Percentiles rank a stretch among this genome's conserved stretches.
Conservation (phyloP, 2,329 filamentous ascomycete species). For the Colletotrichum chrysophilum region DNA sequence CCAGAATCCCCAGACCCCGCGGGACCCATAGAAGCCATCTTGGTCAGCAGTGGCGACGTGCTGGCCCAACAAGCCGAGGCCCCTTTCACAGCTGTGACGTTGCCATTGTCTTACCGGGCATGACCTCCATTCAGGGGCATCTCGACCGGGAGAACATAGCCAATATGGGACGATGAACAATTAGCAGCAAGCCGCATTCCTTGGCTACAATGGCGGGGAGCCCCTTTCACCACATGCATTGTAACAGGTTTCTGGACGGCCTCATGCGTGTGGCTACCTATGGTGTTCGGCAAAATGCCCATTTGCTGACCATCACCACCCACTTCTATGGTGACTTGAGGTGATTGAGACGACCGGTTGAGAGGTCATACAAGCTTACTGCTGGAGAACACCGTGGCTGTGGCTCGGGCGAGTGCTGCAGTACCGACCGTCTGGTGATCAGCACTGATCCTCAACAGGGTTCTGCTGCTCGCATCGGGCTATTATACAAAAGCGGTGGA, state of each 20-base stretch:
- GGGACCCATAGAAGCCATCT: background rate
- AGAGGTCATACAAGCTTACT: background rate
- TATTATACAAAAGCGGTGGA: background rate
- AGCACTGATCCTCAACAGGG: background rate
- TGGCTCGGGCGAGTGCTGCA: background rate
- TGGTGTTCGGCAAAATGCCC: background rate
- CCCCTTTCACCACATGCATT: background rate
- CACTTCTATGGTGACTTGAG: background rate
- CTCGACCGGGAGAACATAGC: background rate
- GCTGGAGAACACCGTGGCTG: background rate
- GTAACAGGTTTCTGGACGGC: background rate
- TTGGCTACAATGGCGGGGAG: background rate
- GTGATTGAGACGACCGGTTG: background rate
- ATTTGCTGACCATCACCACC: background rate
- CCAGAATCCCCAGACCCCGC: background rate
- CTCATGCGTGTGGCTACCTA: background rate
- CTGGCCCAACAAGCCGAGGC: background rate
- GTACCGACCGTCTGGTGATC: background rate
- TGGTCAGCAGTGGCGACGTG: background rate
- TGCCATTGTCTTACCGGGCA: background rate
- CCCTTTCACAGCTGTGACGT: background rate
- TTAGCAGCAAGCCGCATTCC: background rate
- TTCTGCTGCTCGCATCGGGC: background rate
- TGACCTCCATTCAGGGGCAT: background rate
- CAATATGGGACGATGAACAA: background rate